Conservation (phyloP, 805 yeast species). For the Yarrowia hollandica region DNA sequence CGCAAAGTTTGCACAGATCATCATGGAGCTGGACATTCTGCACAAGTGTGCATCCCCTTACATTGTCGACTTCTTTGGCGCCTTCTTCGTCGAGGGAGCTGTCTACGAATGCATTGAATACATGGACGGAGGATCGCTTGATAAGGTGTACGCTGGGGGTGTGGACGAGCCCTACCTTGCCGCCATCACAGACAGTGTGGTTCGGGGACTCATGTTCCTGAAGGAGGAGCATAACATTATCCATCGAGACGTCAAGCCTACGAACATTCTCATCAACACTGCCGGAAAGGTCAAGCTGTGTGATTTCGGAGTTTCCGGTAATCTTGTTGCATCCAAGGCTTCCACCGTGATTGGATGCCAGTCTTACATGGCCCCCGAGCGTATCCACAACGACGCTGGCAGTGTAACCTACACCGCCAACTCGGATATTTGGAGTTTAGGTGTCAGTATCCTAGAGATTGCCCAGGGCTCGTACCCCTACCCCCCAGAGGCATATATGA, state of each 20-base stretch:
- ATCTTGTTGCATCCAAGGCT: constrained; percentile 83
- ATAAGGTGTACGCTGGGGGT: constrained; percentile 69
- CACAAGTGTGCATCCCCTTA: constrained; percentile 89
- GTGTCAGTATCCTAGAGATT: constrained; percentile 79
- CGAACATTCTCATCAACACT: constrained; percentile 76
- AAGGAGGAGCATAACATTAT: constrained; percentile 85
- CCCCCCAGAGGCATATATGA: constrained; percentile 88
- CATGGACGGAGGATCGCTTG: constrained; percentile 90
- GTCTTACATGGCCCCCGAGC: constrained; percentile 93
- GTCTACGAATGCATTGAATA: constrained; percentile 94
- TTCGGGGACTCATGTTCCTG: constrained; percentile 70
- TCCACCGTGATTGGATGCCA: constrained; percentile 92
- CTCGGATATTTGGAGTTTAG: constrained; percentile 92
- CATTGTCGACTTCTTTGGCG: constrained; percentile 96
- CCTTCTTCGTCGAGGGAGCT: constrained; percentile 91
- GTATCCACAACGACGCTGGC: constrained; percentile 68
- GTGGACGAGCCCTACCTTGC: constrained; percentile 75
- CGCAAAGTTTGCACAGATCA: constrained; percentile 85
- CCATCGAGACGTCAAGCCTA: constrained; percentile 91
- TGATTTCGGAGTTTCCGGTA: constrained; percentile 94
- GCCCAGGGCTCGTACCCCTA: constrained; percentile 94
- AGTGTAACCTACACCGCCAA: constrained; percentile 85
- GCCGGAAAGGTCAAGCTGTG: constrained; percentile 79
- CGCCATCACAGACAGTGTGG: constrained; percentile 71
- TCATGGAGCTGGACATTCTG: constrained; percentile 93